Conservation (phyloP, 352 stramenopile species). For the Phytophthora tentaculata region DNA sequence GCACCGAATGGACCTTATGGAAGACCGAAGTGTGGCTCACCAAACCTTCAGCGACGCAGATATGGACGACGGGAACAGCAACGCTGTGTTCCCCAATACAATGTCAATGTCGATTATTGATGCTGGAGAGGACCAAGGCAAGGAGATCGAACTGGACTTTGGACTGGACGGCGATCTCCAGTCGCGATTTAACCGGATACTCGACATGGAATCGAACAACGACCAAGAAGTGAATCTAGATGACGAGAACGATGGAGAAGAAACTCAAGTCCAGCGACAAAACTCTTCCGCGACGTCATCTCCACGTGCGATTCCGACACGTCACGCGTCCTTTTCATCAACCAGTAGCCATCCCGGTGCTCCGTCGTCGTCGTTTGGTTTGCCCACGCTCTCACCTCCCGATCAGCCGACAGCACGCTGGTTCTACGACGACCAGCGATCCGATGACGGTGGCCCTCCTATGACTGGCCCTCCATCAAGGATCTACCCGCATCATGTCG, state of each 20-base stretch:
- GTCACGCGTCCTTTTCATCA: constrained; percentile 65
- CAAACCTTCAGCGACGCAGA: constrained; percentile 31
- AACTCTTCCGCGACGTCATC: constrained; percentile 42
- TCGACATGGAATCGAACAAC: constrained; percentile 67
- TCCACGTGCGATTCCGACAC: constrained; percentile 50
- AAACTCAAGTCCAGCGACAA: too few relatives aligned
- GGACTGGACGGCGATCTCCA: constrained; percentile 75
- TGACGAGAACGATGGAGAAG: constrained; percentile 28
- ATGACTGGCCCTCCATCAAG: constrained; percentile 65
- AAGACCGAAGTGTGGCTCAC: constrained; percentile 37
- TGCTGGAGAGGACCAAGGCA: constrained; percentile 66
- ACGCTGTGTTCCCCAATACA: constrained; percentile 43
- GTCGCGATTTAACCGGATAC: constrained; percentile 70
- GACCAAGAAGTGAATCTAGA: constrained; percentile 41
- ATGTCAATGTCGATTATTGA: constrained; percentile 89
- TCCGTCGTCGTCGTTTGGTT: constrained; percentile 48
- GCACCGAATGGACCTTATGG: constrained; percentile 59
- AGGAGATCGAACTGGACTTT: constrained; percentile 88
- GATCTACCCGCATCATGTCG: constrained; percentile 88
- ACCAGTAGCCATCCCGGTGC: constrained; percentile 54
- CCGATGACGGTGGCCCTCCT: constrained; percentile 36
- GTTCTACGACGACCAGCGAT: constrained; percentile 73
- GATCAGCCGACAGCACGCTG: constrained; percentile 80
- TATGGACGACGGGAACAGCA: constrained; percentile 28
- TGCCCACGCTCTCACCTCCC: constrained; percentile 57